phyloP scores from a whole-genome alignment of 2,329 filamentous ascomycete genomes.

The Monilinia polystroma region DNA sequence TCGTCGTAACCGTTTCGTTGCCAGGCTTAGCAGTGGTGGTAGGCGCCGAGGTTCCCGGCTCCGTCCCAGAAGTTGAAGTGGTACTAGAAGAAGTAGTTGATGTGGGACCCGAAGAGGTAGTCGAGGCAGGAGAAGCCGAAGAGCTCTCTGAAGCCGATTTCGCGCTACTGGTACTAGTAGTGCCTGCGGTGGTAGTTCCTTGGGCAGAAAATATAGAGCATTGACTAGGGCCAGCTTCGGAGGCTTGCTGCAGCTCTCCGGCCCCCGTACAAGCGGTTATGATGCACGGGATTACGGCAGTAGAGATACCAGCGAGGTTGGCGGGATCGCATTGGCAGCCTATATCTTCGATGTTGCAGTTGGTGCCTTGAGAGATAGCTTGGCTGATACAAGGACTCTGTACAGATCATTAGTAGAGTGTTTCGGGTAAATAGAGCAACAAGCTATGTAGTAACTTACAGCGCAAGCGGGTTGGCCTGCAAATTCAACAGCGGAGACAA shows the following conservation, averaged over 20 bases:
- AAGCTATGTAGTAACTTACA: not conserved
- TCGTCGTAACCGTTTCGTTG: not conserved
- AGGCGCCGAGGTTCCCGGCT: not conserved
- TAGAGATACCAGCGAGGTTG: not conserved
- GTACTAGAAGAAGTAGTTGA: not conserved
- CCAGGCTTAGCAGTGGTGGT: not conserved
- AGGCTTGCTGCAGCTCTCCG: slow-evolving; percentile 7
- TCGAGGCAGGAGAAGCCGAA: not conserved
- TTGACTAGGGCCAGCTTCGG: not conserved
- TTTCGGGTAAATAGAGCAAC: not conserved
- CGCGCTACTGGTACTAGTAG: not conserved
- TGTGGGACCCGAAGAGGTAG: not conserved
- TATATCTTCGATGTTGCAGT: slow-evolving; percentile 12
- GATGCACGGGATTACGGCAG: not conserved
- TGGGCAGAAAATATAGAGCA: not conserved
- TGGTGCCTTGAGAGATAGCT: slow-evolving; percentile 8
- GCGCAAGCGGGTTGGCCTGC: slow-evolving; percentile 14
- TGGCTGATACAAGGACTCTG: slow-evolving; percentile 8
- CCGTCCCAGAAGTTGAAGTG: not conserved
- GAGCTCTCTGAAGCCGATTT: not conserved
- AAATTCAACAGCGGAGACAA: not conserved
- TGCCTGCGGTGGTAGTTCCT: not conserved
- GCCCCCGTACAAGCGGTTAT: not conserved
- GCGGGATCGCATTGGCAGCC: slow-evolving; percentile 11
- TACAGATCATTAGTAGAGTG: not conserved